Evolutionary conservation across 352 stramenopile species (phyloP).

Genomic region (Plasmopara muralis): DNA sequence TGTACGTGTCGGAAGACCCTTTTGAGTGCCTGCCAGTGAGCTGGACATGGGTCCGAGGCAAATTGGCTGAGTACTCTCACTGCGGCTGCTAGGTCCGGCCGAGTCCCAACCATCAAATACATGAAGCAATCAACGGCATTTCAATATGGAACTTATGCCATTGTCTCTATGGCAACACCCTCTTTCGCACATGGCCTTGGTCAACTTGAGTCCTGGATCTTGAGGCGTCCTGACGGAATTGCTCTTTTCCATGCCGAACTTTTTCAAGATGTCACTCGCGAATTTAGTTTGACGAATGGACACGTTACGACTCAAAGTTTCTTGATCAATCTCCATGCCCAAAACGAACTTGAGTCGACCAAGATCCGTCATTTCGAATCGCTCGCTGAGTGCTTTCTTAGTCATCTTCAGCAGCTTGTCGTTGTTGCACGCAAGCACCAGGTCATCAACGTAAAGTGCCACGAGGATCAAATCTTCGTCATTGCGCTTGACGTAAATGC

Average conservation of each 20-base stretch:
- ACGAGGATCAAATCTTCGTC: background rate
- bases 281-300: background rate
- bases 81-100: background rate
- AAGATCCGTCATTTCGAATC: background rate
- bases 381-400: background rate
- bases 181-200: background rate
- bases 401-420: background rate
- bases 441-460: background rate
- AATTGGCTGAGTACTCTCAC: background rate
- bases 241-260: background rate
- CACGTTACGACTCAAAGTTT: background rate
- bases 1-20: background rate
- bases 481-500: background rate
- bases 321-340: background rate
- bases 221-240: background rate
- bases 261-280: background rate
- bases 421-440: background rate
- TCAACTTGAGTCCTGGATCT: background rate
- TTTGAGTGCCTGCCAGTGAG: background rate
- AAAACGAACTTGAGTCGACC: background rate
- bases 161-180: background rate
- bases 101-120: background rate
- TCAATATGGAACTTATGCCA: background rate
- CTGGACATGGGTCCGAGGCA: background rate
- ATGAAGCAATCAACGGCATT: background rate